Evolutionary conservation across 495 filamentous ascomycete genomes (phyloP), one percentile per base, ranked within the genome.

Genomic region (Cenococcum geophilum): DNA sequence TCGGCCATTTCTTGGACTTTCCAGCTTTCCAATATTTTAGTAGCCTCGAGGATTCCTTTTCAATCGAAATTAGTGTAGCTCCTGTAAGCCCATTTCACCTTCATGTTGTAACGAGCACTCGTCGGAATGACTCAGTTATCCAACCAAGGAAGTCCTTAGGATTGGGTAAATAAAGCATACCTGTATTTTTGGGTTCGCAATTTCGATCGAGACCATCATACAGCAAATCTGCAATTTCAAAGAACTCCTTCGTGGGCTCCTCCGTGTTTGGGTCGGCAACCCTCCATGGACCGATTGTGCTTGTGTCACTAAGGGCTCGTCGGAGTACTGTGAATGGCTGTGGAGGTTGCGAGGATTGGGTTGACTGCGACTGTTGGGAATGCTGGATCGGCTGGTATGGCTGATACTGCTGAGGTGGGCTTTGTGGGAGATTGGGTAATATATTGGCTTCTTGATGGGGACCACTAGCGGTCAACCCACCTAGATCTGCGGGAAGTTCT

Each of bases 171-270:
- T 22, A 9, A 52, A 25, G 25, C 54, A 59, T 51, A 14, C 66
- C 66, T 5, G 66, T 68, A 32, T 62, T 62, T 21, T 65, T 59
- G 0, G 66, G 66, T 20, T 64, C 66, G 22, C 35, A 68, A 21
- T 42, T 65, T 32, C 55, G 25, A 37, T 68, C 65, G 8, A 68
- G 16, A 3, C 23, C 62, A 50, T 68, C 66, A 45, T 64, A 68
- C 4, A 68, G 11, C 0, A 68, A 18, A 49, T 68, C 66, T 1
- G 66, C 61, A 34, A 68, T 48, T 1, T 61, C 57, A 47, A 60
- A 68, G 49, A 68, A 68, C 57, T 68, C 62, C 4, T 58, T 58
- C 8, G 66, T 68, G 0, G 66, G 66, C 12, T 58, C 53, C 40
- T 68, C 62, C 11, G 66, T 65, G 1, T 36, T 42, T 25, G 62